Base-by-base conservation (phyloP, 208 protist species). In the Phytomonas sp. region DNA sequence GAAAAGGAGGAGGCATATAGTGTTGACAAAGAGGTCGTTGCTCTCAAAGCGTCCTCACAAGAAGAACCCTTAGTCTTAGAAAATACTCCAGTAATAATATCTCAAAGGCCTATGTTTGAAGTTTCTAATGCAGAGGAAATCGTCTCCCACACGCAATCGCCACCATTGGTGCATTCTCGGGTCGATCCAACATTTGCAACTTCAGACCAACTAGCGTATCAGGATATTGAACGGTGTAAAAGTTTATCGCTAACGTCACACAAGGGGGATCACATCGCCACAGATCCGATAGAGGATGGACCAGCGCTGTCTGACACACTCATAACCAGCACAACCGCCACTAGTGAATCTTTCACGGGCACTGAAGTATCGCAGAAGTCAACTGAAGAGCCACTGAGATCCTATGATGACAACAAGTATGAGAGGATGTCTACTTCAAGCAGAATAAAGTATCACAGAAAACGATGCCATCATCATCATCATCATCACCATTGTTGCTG, bases 321-420 rank as follows among this genome's bases (percentile, higher is more conserved):
- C 45, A 94, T 85, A 4, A 87, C 88, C 5, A 88, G 87, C 74
- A 94, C 88, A 12, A 94, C 85, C 4, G 66, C 74, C 42, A 87
- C 76, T 45, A 70, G 66, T 64, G 61, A 61, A 65, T 69, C 10
- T 12, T 49, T 49, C 6, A 49, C 40, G 19, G 40, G 40, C 40
- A 49, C 40, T 16, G 40, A 40, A 26, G 14, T 3, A 16, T 45
- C 40, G 40, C 40, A 49, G 3, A 49, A 49, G 3, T 49, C 40
- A 12, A 49, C 1, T 23, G 40, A 49, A 49, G 14, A 49, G 12
- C 40, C 40, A 1, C 40, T 49, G 40, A 49, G 40, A 49, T 49
- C 40, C 12, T 4, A 49, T 12, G 19, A 49, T 49, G 40, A 16
- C 6, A 49, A 1, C 14, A 16, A 49, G 10, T 49, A 49, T 49